These are phyloP conservation scores for Papiliotrema laurentii DNA, from an alignment of 1,284 basidiomycete genomes.

Conservation along the genomic window DNA sequence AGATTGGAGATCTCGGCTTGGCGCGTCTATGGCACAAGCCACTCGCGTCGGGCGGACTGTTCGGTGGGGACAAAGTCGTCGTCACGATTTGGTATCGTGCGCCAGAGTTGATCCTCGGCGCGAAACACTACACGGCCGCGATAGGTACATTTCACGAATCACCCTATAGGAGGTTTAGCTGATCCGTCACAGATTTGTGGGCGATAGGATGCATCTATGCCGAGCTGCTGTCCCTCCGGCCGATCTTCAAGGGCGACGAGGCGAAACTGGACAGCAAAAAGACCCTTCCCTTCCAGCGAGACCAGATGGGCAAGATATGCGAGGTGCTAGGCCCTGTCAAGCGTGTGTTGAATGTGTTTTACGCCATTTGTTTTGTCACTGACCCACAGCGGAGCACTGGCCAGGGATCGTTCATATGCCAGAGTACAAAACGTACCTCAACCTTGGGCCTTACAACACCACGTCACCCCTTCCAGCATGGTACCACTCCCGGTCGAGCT, in stretches of 20 bases:
- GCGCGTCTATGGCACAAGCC: slow-evolving; percentile 63
- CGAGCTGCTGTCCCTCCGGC: slow-evolving; percentile 84
- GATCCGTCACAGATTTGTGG: slow-evolving; percentile 69
- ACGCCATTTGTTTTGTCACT: neutral
- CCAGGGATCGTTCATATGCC: slow-evolving; percentile 80
- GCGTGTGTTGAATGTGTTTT: slow-evolving; percentile 52
- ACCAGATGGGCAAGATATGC: slow-evolving; percentile 91
- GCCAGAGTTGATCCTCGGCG: slow-evolving; percentile 88
- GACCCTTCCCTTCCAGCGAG: slow-evolving; percentile 88
- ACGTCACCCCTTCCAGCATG: slow-evolving; percentile 52
- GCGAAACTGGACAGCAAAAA: slow-evolving; percentile 82
- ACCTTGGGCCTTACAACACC: slow-evolving; percentile 57
- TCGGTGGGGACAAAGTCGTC: slow-evolving; percentile 93
- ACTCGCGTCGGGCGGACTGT: slow-evolving; percentile 44
- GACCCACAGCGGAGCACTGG: slow-evolving; percentile 64
- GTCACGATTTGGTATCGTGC: slow-evolving; percentile 99
- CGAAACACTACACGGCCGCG: slow-evolving; percentile 93
- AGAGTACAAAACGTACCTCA: slow-evolving; percentile 77
- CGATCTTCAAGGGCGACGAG: slow-evolving; percentile 99
- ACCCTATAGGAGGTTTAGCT: slow-evolving; percentile 1
- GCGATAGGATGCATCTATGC: slow-evolving; percentile 96
- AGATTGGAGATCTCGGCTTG: slow-evolving; percentile 94
- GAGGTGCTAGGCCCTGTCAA: slow-evolving; percentile 89
- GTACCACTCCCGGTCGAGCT: slow-evolving; percentile 61
- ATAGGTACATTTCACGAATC: slow-evolving; percentile 53